phyloP scores from a whole-genome alignment of 495 filamentous ascomycete species.

The Chaetomium tenue region DNA sequence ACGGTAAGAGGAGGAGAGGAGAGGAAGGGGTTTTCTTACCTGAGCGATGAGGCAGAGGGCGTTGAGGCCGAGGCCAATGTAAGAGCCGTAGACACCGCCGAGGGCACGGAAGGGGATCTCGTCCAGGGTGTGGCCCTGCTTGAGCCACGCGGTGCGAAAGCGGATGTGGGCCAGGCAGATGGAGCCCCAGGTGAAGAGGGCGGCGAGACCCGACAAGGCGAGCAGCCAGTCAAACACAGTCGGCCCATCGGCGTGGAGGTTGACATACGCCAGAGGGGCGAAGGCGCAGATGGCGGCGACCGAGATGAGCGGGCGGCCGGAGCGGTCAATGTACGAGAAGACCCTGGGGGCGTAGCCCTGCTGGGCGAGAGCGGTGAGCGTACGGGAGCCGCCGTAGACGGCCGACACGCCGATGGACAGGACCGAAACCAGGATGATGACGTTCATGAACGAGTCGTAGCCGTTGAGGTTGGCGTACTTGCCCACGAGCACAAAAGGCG shows the following conservation, averaged over 20 bases:
- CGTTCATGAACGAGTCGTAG: conserved; percentile 71
- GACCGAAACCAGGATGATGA: conserved; percentile 68
- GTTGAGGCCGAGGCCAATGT: conserved; percentile 59
- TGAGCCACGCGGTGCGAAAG: conserved; percentile 63
- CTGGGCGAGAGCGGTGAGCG: conserved; percentile 62
- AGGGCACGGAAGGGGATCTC: conserved; percentile 69
- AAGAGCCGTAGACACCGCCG: conserved; percentile 67
- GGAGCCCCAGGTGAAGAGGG: conserved; percentile 72
- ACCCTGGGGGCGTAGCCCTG: conserved; percentile 56
- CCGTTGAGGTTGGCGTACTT: conserved; percentile 62
- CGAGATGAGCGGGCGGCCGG: conserved; percentile 56
- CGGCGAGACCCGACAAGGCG: conserved; percentile 64
- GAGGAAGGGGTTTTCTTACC: conserved; percentile 31
- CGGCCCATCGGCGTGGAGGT: conserved; percentile 45
- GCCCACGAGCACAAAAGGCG: conserved; percentile 73
- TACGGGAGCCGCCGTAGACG: conserved; percentile 67
- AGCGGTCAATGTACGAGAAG: conserved; percentile 58
- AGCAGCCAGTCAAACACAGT: conserved; percentile 66
- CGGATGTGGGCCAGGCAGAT: conserved; percentile 69
- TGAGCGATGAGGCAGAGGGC: conserved; percentile 63
- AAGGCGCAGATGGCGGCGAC: conserved; percentile 48
- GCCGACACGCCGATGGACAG: conserved; percentile 65
- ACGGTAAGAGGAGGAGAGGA: not conserved
- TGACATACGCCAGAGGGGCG: conserved; percentile 57
- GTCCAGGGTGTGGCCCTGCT: conserved; percentile 61